Evolutionary conservation across 1,139 yeast species (phyloP), one percentile per base, ranked within the genome.

Genomic region (Hyphopichia fennica): DNA sequence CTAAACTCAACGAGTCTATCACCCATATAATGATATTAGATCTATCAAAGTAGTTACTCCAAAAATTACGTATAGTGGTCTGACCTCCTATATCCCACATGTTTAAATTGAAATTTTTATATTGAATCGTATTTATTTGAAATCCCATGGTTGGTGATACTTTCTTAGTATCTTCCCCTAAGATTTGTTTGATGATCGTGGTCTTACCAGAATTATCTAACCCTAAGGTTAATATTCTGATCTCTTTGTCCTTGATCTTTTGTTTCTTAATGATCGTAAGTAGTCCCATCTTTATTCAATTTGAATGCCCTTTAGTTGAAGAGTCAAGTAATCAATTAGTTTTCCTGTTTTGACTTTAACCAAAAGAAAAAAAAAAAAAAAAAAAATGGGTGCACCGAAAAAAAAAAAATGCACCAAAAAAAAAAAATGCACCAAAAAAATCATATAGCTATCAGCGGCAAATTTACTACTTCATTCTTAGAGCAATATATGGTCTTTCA

Each of bases 41-140:
- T 51, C 81, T 81, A 49, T 90, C 97, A 57, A 87, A 90, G 63
- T 90, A 89, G 63, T 90, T 90, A 45, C 87, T 81, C 97, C 97
- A 89, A 60, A 89, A 89, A 17, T 88, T 81, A 37, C 96, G 72
- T 38, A 89, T 65, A 15, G 87, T 77, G 13, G 77, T 69, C 59
- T 90, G 96, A 0, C 97, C 97, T 2, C 97, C 97, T 10, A 90
- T 82, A 57, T 89, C 97, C 97, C 91, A 84, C 32, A 82, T 58
- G 45, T 81, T 81, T 38, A 70, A 53, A 32, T 61, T 63, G 49
- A 47, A 65, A 22, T 54, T 62, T 2, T 58, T 46, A 47, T 64
- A 57, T 2, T 49, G 43, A 7, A 76, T 51, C 4, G 80, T 74
- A 44, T 68, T 70, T 67, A 82, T 60, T 65, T 68, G 77, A 63